A percentile compares a stretch with the other conserved stretches of the same genome.
Conservation (phyloP, 768 basidiomycete species). For the Macrolepiota dolichaula region DNA sequence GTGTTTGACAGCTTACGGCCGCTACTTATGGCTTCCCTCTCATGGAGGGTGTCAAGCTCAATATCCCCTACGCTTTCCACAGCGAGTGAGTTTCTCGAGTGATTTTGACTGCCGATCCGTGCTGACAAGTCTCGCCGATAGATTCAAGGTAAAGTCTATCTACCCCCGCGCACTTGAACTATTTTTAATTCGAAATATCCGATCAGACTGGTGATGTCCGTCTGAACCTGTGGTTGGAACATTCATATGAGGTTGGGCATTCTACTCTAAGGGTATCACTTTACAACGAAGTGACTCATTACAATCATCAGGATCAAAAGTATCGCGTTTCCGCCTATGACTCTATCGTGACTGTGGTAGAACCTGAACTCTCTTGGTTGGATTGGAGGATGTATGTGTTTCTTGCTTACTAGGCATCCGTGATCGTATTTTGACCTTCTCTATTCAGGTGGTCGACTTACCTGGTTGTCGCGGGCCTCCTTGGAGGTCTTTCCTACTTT, state of each 20-base stretch:
- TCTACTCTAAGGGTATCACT: background rate
- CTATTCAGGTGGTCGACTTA: conserved; percentile 60
- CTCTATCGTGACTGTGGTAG: conserved; percentile 73
- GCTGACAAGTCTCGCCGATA: conserved; percentile 22
- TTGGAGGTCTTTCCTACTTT: conserved; percentile 63
- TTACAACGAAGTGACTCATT: conserved; percentile 5
- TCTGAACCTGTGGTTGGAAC: conserved; percentile 75
- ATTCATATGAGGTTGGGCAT: conserved; percentile 53
- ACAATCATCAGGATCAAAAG: conserved; percentile 45
- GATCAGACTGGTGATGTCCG: conserved; percentile 70
- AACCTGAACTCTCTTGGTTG: conserved; percentile 73
- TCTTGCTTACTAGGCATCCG: background rate
- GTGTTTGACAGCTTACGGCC: conserved; percentile 48
- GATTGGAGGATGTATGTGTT: conserved; percentile 73
- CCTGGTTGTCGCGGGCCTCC: conserved; percentile 56
- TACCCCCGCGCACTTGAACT: background rate
- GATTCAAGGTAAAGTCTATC: conserved; percentile 52
- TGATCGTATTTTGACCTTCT: background rate
- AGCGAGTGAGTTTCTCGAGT: conserved; percentile 63
- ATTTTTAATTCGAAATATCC: conserved; percentile 8
- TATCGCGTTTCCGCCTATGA: conserved; percentile 72
- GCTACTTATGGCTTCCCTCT: conserved; percentile 51
- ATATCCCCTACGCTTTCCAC: conserved; percentile 70
- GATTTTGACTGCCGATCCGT: conserved; percentile 6
- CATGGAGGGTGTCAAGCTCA: conserved; percentile 52